Evolutionary conservation across 441 rosid species (phyloP).

Genomic region (Aleurites moluccanus): DNA sequence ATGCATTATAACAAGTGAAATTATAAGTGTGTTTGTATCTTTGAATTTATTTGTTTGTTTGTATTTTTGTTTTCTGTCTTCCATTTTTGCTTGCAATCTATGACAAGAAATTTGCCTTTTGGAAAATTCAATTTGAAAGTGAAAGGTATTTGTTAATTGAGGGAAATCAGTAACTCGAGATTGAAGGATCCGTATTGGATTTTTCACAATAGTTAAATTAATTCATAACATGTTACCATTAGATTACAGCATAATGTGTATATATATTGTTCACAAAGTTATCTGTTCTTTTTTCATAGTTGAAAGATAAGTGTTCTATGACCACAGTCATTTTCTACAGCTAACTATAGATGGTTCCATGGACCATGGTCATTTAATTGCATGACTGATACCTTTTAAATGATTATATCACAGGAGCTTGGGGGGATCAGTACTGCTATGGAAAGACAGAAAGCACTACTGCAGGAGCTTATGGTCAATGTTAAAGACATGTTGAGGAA

Average conservation of each 20-base stretch:
- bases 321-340: neutral
- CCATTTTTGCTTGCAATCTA: neutral
- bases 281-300: neutral
- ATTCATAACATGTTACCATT: neutral
- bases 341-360: neutral
- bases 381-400: neutral
- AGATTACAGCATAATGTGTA: neutral
- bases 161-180: neutral
- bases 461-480: slow-evolving; percentile 74
- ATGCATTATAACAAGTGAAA: neutral
- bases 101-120: neutral
- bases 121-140: neutral
- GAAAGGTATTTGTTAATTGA: neutral
- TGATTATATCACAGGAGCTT: slow-evolving; percentile 60
- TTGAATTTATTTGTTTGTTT: neutral
- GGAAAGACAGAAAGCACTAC: slow-evolving; percentile 83
- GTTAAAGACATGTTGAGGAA: slow-evolving; percentile 81
- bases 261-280: neutral
- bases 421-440: slow-evolving; percentile 81
- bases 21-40: neutral
- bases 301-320: neutral
- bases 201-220: neutral
- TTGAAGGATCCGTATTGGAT: neutral
- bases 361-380: slow-evolving; percentile 6
- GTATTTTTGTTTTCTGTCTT: neutral